Evolutionary conservation across 2,329 filamentous ascomycete species (phyloP), one percentile per base, ranked within the genome.

Genomic region (Ophiostoma novo-ulmi): DNA sequence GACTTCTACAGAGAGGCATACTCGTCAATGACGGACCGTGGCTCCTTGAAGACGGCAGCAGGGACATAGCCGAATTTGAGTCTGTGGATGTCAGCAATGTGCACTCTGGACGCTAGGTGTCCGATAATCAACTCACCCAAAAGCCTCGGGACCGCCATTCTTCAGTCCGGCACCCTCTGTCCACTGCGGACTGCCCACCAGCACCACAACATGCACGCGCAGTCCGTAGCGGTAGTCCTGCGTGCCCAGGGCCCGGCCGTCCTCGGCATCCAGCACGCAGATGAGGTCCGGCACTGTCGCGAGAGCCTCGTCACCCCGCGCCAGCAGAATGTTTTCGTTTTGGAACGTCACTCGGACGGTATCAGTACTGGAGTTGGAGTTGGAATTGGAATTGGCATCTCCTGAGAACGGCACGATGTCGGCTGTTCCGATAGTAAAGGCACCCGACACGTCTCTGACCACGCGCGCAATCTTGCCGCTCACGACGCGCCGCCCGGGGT

Each of bases 391-490:
- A 55, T 55, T n/a, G 7, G 52, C 8, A n/a, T 17, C 44, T 2
- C 38, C 11, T 39, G 41, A 26, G 3, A 58, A 58, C 22, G 52
- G 52, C n/a, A 58, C n/a, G 2, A 58, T 26, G n/a, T 58, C 52
- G n/a, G 52, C 52, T 3, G 52, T 26, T 6, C 52, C 52, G 10
- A 26, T 4, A 1, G 52, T 58, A 5, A 58, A 58, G 6, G 52
- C 52, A 4, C 52, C 52, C 52, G 52, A 58, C n/a, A 58, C 52
- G 1, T 58, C 52, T 10, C 52, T 8, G n/a, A 17, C 17, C 2
- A 58, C 52, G 52, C 52, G 52, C 22, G 52, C n/a, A 11, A 58
- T 58, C n/a, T 58, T 58, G 52, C 52, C 52, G 52, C 52, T 58
- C n/a, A 58, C 52, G 26, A 26, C 52, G 7, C 52, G 52, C 8